Percentiles rank a stretch among this genome's conserved stretches.
phyloP scores from a whole-genome alignment of 2,329 filamentous ascomycete genomes.

The Herpotrichia juniperi region DNA sequence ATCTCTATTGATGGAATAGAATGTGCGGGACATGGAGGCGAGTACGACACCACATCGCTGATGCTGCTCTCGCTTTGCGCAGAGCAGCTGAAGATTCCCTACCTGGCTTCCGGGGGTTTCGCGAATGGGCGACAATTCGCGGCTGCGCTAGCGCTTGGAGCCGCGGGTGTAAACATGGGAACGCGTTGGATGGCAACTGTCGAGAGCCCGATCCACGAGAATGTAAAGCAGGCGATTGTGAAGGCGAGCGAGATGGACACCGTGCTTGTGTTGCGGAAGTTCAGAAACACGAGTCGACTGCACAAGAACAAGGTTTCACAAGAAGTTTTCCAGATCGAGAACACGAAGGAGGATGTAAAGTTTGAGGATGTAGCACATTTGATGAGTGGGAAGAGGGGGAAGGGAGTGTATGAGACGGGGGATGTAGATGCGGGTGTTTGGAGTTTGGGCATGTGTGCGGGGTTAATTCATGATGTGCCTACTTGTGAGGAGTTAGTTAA shows the following conservation, averaged over 20 bases:
- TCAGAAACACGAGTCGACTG: conserved; percentile 30
- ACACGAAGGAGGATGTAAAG: conserved; percentile 29
- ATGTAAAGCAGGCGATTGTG: conserved; percentile 34
- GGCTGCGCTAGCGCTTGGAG: conserved; percentile 32
- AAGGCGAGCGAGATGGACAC: conserved; percentile 30
- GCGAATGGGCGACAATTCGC: conserved; percentile 32
- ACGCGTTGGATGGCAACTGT: conserved; percentile 35
- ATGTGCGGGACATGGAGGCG: conserved; percentile 54
- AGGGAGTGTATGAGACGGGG: conserved; percentile 31
- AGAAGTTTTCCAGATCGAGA: conserved; percentile 33
- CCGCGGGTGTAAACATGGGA: conserved; percentile 34
- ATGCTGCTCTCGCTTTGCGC: conserved; percentile 43
- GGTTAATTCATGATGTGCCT: conserved; percentile 67
- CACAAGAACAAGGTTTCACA: conserved; percentile 33
- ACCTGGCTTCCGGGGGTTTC: conserved; percentile 33
- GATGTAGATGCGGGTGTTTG: conserved; percentile 38
- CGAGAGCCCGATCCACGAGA: conserved; percentile 31
- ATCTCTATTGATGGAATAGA: conserved; percentile 36
- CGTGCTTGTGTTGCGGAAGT: conserved; percentile 31
- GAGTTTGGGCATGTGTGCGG: conserved; percentile 41
- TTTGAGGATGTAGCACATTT: conserved; percentile 35
- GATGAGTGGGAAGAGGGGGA: conserved; percentile 34
- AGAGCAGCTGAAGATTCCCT: conserved; percentile 34
- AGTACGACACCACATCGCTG: conserved; percentile 60
- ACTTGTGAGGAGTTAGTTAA: conserved; percentile 29